Base-by-base conservation (phyloP, 2,329 filamentous ascomycete genomes). In the Trichoderma brevicompactum region DNA sequence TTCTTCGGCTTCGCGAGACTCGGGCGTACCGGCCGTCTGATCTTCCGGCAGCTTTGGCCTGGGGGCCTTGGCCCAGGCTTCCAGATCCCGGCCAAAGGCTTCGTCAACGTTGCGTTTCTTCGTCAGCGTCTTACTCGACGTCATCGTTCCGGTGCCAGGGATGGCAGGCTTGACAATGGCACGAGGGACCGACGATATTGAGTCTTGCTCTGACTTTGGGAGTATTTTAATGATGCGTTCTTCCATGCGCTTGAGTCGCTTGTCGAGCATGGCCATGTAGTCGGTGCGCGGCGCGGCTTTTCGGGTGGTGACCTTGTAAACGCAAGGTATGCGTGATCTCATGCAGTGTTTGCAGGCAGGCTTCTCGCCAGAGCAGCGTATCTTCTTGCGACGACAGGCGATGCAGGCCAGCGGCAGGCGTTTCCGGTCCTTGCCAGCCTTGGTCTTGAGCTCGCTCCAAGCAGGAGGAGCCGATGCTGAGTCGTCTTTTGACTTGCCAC, bases 251-350 rank as follows among this genome's bases (percentile, higher is more conserved):
- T 96, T 97, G 70, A 98, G 78, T 61, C 95, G 87, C 79, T 97
- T 97, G 79, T 98, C 95, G 72, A 98, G 81, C 93, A 98, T 98
- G 48, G 94, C 93, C 95, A 98, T 98, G 78, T 98, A 98, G 78
- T 98, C 95, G 17, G 95, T 98, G 60, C 95, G 86, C 2, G 95
- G 95, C 3, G 94, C 93, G 1, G 94, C 93, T 77, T 98, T 98
- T 67, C 95, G 86, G 4, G 94, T 93, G 0, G 94, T 98, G 66
- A 97, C 92, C 74, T 98, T 98, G 83, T 98, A 99, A 5, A 98
- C 94, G 75, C 95, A 99, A 1, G 94, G 94, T 71, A 96, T 96
- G 49, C 94, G 87, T 59, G 94, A 96, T 65, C 94, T 87, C 66
- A 96, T 83, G 75, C 95, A 98, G 79, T 98, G 95, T 77, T 97